These are phyloP conservation scores for Suillus lakei DNA, from an alignment of 768 basidiomycete species.

Conservation along the genomic window DNA sequence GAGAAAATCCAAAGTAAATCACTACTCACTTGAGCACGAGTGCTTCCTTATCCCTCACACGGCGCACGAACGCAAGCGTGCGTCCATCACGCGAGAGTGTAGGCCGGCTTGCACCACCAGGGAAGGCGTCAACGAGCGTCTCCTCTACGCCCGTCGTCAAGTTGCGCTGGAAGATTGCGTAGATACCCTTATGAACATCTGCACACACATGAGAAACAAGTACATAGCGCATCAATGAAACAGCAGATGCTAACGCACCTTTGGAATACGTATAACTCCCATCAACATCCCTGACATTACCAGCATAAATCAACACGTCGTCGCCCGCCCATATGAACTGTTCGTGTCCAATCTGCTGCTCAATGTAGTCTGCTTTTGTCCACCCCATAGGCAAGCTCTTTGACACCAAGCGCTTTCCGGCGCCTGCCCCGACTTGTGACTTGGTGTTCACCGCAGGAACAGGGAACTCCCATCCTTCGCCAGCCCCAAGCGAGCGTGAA, in stretches of 20 bases:
- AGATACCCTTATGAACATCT: conserved; percentile 76
- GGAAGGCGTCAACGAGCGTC: conserved; percentile 56
- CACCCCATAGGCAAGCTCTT: conserved; percentile 65
- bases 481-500: conserved; percentile 64
- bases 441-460: conserved; percentile 41
- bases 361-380: conserved; percentile 59
- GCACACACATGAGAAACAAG: neutral
- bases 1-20: neutral
- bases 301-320: conserved; percentile 66
- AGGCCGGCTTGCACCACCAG: conserved; percentile 77
- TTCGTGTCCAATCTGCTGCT: conserved; percentile 77
- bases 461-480: conserved; percentile 73
- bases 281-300: conserved; percentile 58
- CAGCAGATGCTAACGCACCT: conserved; percentile 42
- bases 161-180: conserved; percentile 72
- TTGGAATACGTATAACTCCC: conserved; percentile 65
- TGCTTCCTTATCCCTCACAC: conserved; percentile 73
- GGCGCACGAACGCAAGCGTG: conserved; percentile 76
- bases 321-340: conserved; percentile 66
- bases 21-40: conserved; percentile 67
- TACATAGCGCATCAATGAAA: neutral
- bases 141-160: conserved; percentile 58
- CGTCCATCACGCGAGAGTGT: conserved; percentile 70
- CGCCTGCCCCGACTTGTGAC: conserved; percentile 37
- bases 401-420: conserved; percentile 59